Base-by-base conservation (phyloP, 2,329 filamentous ascomycete genomes). In the Bipolaris cookei region DNA sequence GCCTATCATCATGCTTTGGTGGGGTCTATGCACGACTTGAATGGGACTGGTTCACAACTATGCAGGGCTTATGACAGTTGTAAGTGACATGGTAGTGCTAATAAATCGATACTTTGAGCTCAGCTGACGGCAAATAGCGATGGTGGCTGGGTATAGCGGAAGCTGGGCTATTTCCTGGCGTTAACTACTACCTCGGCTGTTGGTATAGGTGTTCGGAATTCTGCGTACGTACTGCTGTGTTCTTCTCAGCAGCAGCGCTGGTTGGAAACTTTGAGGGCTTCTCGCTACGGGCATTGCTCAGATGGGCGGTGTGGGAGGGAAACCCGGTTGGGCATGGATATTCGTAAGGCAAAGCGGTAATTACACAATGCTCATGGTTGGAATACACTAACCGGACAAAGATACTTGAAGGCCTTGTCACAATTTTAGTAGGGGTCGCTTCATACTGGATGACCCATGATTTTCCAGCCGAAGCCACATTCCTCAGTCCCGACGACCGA, bases 181-280 rank as follows among this genome's bases (percentile, higher is more conserved):
- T 92, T 14, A 90, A 90, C 64, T 94, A 92, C 74, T 92, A 92
- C 70, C 83, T 95, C 0, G 90, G 87, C 0, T 93, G 90, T 71
- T 96, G 91, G 91, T 96, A 95, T 68, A 89, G 86, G 70, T 83
- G 91, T 34, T 85, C 83, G 14, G 92, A 96, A 68, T 90, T 95
- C 52, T 91, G 90, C 47, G 83, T 92, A n/a, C 86, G 91, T 34
- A 87, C 89, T 59, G 90, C 91, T 13, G 86, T 92, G 54, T 94
- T 95, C 80, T 96, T 95, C 79, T 92, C 90, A 0, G 90, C 90
- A 0, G 91, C 91, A 0, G 90, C 91, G 0, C 77, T 95, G 0
- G 88, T 90, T 0, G 91, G 91, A 1, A 92, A 88, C 0, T 92
- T 92, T 61, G 89, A 89, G 90, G 90, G 3, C 82, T 92, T 1